Conservation (phyloP, 2,329 filamentous ascomycete species). For the Colletotrichum abscissum region DNA sequence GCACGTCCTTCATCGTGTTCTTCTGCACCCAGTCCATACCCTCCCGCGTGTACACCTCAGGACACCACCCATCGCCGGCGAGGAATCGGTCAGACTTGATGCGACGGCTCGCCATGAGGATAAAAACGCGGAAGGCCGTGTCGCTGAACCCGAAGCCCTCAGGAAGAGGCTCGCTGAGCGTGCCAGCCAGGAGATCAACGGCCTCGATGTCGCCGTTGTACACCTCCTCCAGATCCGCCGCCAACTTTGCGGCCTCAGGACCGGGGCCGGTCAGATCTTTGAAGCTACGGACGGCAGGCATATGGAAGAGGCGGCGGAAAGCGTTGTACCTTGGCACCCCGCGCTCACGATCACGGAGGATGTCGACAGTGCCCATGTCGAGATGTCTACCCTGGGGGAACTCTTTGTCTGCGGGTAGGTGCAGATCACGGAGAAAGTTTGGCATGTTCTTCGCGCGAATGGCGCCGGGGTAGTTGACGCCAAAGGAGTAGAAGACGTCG, state of each 20-base stretch:
- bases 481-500: conserved; percentile 57
- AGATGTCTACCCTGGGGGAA: conserved; percentile 51
- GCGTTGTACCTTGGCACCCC: conserved; percentile 57
- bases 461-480: conserved; percentile 59
- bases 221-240: conserved; percentile 46
- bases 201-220: conserved; percentile 54
- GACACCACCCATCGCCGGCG: conserved; percentile 50
- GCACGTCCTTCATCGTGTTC: conserved; percentile 54
- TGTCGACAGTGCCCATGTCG: conserved; percentile 58
- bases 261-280: not conserved
- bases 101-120: not conserved
- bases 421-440: conserved; percentile 52
- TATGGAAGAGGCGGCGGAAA: conserved; percentile 54
- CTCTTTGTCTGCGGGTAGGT: conserved; percentile 36
- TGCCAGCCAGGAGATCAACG: conserved; percentile 55
- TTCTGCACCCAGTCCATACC: conserved; percentile 56
- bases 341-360: conserved; percentile 58
- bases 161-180: conserved; percentile 53
- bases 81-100: conserved; percentile 46
- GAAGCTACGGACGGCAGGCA: not conserved
- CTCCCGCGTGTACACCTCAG: conserved; percentile 51
- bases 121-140: conserved; percentile 45
- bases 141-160: conserved; percentile 59
- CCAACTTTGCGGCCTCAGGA: not conserved
- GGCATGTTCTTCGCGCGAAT: conserved; percentile 48